A percentile compares a stretch with the other conserved stretches of the same genome.
Evolutionary conservation across 345 rosid genomes (phyloP).

Genomic region (Eucalyptus fibrosa): DNA sequence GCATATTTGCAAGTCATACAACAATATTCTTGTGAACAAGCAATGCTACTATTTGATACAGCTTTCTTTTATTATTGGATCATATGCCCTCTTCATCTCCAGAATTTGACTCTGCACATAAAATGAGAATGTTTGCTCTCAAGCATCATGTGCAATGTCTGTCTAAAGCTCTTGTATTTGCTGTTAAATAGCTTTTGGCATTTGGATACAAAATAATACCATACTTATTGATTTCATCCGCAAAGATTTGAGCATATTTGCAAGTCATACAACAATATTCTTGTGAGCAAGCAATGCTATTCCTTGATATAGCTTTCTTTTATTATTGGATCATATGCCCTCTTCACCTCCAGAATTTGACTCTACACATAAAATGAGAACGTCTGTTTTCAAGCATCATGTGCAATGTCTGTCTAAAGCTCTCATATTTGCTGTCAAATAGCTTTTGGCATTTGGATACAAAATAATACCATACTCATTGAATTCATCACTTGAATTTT

Average conservation of each 20-base stretch:
- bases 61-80: background rate
- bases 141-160: background rate
- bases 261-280: background rate
- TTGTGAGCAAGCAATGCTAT: background rate
- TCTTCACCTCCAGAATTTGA: background rate
- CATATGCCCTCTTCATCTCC: background rate
- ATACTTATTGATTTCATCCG: background rate
- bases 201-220: background rate
- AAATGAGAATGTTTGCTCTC: background rate
- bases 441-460: background rate
- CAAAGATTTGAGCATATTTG: too few relatives aligned
- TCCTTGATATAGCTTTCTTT: background rate
- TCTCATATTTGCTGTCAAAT: background rate
- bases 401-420: background rate
- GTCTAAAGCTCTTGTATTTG: background rate
- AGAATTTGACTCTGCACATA: background rate
- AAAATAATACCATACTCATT: background rate
- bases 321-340: background rate
- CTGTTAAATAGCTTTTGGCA: background rate
- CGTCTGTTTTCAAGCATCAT: background rate
- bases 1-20: background rate
- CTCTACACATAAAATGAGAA: background rate
- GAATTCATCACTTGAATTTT: background rate
- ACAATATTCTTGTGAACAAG: background rate
- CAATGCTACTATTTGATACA: background rate